Percentiles rank a stretch among this genome's conserved stretches.
phyloP scores from a whole-genome alignment of 2,329 filamentous ascomycete species.

The Diplodia mutila region DNA sequence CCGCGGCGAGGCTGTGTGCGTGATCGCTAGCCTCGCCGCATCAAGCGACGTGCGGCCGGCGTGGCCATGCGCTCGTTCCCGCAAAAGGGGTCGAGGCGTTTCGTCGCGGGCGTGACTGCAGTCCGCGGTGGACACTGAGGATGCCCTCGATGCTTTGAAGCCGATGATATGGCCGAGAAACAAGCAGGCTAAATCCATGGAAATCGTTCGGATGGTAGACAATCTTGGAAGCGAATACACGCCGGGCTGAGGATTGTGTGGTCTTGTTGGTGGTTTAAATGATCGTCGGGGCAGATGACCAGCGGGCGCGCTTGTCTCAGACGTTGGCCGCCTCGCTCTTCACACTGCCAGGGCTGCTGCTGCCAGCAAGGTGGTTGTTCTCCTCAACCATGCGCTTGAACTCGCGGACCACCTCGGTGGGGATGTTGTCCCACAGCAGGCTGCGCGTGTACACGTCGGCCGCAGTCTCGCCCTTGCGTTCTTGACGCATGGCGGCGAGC shows the following conservation, averaged over 20 bases:
- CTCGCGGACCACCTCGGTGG: conserved; percentile 85
- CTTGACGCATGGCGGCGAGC: conserved; percentile 74
- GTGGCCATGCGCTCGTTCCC: conserved; percentile 16
- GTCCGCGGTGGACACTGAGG: conserved; percentile 7
- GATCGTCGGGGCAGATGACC: conserved; percentile 23
- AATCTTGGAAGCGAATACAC: conserved; percentile 23
- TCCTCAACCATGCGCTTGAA: conserved; percentile 91
- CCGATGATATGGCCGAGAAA: conserved; percentile 13
- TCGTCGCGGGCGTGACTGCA: conserved; percentile 13
- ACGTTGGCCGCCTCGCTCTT: conserved; percentile 37
- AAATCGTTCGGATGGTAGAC: conserved; percentile 18
- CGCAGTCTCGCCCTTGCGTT: conserved; percentile 69
- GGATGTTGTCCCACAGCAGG: conserved; percentile 92
- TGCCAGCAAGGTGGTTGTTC: conserved; percentile 51
- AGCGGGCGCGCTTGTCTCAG: conserved; percentile 29
- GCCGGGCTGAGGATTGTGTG: conserved; percentile 22
- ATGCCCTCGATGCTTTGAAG: conserved; percentile 19
- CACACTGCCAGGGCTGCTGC: conserved; percentile 37
- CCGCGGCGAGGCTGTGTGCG: conserved; percentile 1
- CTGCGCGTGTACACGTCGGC: conserved; percentile 93
- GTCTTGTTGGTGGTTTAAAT: conserved; percentile 19
- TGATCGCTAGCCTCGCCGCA: conserved; percentile 6
- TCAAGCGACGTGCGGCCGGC: conserved; percentile 7
- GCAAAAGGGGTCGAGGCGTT: not conserved
- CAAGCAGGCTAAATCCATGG: conserved; percentile 19